Evolutionary conservation across 371 early-diverging fungal genomes (phyloP), one percentile per base, ranked within the genome.

Genomic region (Saksenaea vasiformis): DNA sequence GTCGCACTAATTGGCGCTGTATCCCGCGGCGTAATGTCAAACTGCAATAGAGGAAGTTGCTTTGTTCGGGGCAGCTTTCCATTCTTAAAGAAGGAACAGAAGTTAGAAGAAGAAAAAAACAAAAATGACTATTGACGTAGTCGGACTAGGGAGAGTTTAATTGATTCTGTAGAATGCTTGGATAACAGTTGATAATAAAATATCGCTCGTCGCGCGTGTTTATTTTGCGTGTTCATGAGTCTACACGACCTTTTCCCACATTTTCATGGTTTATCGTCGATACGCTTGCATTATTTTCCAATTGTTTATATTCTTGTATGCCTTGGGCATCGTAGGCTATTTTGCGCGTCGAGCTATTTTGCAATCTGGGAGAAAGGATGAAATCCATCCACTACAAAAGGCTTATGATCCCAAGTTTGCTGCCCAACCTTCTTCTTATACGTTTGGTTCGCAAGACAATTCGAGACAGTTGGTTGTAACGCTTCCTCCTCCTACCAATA

Each of bases 401-500:
- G 22, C 11, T 2, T 58, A 61, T 39, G 24, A 64, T 9, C 38
- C 61, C 7, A 9, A 62, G 26, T 62, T 58, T 26, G 37, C 41
- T 8, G 47, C 54, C 5, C 72, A 77, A 10, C 74, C 78, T 3
- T 34, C 37, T 0, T 70, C 66, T 0, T 79, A 73, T 24, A 66
- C 65, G 0, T 68, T 76, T 4, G 72, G 74, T 0, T 74, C 76
- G 35, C 65, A 65, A 2, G 15, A 74, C 19, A 35, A 70, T 19
- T 67, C 74, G 1, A 53, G 70, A 14, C 70, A 70, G n/a, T 51
- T 70, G 43, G 60, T 64, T 1, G 69, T 79, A 0, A 26, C 56
- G 4, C 38, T 76, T 38, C 76, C 80, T 9, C 17, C 62, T 5
- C 58, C 76, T 11, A 69, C 65, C 8, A 73, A 76, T 35, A 54